Percentiles rank a stretch among this genome's conserved stretches.
These are phyloP conservation scores for Hansenula sp. DNA, from an alignment of 1,139 yeast species.

Conservation along the genomic window DNA sequence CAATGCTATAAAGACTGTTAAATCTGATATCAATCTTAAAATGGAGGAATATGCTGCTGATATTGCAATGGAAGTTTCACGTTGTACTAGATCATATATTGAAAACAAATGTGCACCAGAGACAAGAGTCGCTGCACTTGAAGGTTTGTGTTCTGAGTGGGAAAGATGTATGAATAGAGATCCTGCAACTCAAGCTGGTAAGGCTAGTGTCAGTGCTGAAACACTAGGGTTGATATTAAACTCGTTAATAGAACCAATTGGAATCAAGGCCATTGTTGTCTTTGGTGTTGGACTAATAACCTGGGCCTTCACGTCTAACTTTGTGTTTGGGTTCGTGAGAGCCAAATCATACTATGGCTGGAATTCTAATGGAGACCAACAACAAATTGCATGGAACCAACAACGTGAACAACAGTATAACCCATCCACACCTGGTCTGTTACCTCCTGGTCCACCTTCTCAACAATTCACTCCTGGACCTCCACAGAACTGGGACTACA, in stretches of 20 bases:
- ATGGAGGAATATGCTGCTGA: conserved; percentile 30
- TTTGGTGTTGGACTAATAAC: conserved; percentile 18
- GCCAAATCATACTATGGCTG: conserved; percentile 32
- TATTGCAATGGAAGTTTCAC: conserved; percentile 17
- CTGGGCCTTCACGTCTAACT: conserved; percentile 30
- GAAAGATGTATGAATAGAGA: conserved; percentile 57
- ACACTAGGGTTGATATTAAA: conserved; percentile 61
- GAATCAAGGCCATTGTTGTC: conserved; percentile 48
- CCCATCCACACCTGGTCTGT: not conserved
- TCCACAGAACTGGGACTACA: conserved; percentile 2
- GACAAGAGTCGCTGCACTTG: conserved; percentile 55
- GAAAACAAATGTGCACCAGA: conserved; percentile 57
- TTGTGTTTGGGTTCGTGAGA: conserved; percentile 33
- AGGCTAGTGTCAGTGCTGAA: conserved; percentile 55
- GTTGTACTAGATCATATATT: conserved; percentile 45
- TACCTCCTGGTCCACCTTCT: not conserved
- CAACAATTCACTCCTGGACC: conserved; percentile 2
- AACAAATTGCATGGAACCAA: not conserved
- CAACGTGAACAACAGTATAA: not conserved
- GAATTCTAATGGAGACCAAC: conserved; percentile 8
- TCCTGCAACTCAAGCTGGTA: conserved; percentile 35
- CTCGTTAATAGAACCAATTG: conserved; percentile 60
- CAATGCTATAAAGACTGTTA: conserved; percentile 41
- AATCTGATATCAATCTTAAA: conserved; percentile 47
- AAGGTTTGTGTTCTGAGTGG: conserved; percentile 55